Evolutionary conservation across 345 rosid genomes (phyloP).

Genomic region (Brassica juncea): DNA sequence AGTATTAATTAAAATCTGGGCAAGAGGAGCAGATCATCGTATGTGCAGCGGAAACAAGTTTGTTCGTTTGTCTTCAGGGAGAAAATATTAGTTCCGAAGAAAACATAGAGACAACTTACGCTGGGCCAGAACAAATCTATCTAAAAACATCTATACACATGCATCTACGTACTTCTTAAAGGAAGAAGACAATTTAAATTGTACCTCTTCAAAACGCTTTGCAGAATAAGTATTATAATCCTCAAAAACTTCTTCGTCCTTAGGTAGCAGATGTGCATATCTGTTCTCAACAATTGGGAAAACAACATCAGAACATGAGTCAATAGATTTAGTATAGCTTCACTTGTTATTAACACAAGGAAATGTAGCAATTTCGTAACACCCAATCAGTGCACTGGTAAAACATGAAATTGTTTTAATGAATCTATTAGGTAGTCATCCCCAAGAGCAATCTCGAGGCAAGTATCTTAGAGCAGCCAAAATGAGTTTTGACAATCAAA

Average conservation of each 20-base stretch:
- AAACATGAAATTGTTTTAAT: background rate
- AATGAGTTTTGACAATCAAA: slow-evolving; percentile 4
- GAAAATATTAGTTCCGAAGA: slow-evolving; percentile 1
- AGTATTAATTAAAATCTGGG: background rate
- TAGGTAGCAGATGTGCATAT: slow-evolving; percentile 91
- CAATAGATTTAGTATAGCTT: slow-evolving; percentile 7
- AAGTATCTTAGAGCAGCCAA: slow-evolving; percentile 3
- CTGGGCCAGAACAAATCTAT: slow-evolving; percentile 25
- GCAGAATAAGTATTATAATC: slow-evolving; percentile 67
- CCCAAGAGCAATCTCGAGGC: slow-evolving; percentile 10
- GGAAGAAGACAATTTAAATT: background rate
- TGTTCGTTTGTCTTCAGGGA: slow-evolving; percentile 3
- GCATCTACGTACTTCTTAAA: slow-evolving; percentile 15
- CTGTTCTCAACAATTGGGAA: slow-evolving; percentile 46
- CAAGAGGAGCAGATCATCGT: slow-evolving; percentile 14
- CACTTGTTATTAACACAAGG: slow-evolving; percentile 17
- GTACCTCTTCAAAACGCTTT: slow-evolving; percentile 93
- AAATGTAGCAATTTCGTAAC: slow-evolving; percentile 16
- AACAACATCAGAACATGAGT: slow-evolving; percentile 17
- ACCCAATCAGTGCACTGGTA: slow-evolving; percentile 10
- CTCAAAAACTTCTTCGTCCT: slow-evolving; percentile 83
- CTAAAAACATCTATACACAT: slow-evolving; percentile 1
- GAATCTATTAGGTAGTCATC: slow-evolving; percentile 5
- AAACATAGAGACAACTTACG: slow-evolving; percentile 6
- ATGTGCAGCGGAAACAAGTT: slow-evolving; percentile 11